Conservation (phyloP, 768 basidiomycete species). For the Favolaschia claudopus region DNA sequence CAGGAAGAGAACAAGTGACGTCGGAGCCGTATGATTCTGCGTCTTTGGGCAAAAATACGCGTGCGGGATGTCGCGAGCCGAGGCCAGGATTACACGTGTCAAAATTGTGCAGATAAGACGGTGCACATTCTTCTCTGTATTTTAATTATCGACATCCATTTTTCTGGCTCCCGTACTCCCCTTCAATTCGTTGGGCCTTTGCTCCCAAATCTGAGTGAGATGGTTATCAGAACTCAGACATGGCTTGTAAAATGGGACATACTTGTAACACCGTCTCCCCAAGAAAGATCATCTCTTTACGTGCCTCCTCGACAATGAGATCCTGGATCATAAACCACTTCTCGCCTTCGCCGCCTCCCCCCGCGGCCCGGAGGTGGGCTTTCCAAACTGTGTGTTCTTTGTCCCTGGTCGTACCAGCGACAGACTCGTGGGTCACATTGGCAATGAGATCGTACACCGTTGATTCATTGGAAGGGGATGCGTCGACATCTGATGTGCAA, state of each 20-base stretch:
- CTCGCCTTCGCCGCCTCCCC: constrained; percentile 82
- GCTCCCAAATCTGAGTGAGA: constrained; percentile 66
- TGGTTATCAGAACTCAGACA: constrained; percentile 11
- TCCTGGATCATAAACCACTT: constrained; percentile 98
- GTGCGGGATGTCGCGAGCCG: not conserved
- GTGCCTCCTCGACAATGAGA: constrained; percentile 93
- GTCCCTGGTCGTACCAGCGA: constrained; percentile 93
- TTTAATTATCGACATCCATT: constrained; percentile 43
- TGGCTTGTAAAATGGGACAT: constrained; percentile 19
- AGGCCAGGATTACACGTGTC: constrained; percentile 7
- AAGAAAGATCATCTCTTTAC: constrained; percentile 97
- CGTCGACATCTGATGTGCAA: constrained; percentile 75
- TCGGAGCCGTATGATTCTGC: not conserved
- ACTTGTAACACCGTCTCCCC: constrained; percentile 98
- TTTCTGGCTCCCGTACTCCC: constrained; percentile 31
- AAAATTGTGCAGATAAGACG: constrained; percentile 6
- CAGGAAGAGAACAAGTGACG: constrained; percentile 12
- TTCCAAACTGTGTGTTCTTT: constrained; percentile 95
- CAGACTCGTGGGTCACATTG: constrained; percentile 94
- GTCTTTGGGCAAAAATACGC: not conserved
- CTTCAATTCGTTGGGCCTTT: constrained; percentile 44
- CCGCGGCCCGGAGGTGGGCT: constrained; percentile 79
- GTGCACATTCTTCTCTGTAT: constrained; percentile 5
- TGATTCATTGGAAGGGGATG: constrained; percentile 61
- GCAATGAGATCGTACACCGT: constrained; percentile 93